Evolutionary conservation across 1,139 yeast genomes (phyloP).

Genomic region (Eremothecium sinecaudum): DNA sequence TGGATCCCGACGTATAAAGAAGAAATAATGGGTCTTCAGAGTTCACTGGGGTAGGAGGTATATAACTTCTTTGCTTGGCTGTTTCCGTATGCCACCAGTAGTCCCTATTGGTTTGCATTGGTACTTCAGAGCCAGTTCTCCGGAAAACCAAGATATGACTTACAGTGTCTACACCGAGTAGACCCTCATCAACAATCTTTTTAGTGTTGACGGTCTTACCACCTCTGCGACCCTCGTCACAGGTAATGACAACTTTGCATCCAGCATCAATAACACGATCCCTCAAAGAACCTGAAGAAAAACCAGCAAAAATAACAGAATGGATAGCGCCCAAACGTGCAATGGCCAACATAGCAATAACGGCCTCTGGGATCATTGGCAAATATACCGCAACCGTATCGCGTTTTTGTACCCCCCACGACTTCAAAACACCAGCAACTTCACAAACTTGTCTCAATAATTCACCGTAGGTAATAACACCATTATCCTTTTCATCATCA

Average conservation of each 20-base stretch:
- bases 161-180: conserved; percentile 66
- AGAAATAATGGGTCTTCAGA: conserved; percentile 25
- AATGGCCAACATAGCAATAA: conserved; percentile 88
- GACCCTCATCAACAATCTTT: conserved; percentile 90
- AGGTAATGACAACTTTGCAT: conserved; percentile 83
- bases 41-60: conserved; percentile 78
- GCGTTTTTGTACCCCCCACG: conserved; percentile 87
- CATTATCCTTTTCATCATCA: conserved; percentile 74
- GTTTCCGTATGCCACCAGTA: conserved; percentile 89
- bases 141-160: conserved; percentile 76
- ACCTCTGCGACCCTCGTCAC: conserved; percentile 96
- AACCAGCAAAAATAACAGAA: conserved; percentile 95
- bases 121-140: conserved; percentile 62
- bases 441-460: conserved; percentile 77
- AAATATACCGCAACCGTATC: conserved; percentile 93
- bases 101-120: conserved; percentile 76
- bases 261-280: conserved; percentile 88
- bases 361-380: conserved; percentile 97
- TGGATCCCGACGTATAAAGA: conserved; percentile 57
- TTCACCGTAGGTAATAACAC: conserved; percentile 73
- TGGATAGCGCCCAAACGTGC: conserved; percentile 94
- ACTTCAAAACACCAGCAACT: conserved; percentile 75
- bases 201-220: conserved; percentile 87
- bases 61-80: conserved; percentile 70
- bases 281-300: conserved; percentile 83